phyloP scores from a whole-genome alignment of 2,329 filamentous ascomycete genomes.

The Penicillium concentricum region DNA sequence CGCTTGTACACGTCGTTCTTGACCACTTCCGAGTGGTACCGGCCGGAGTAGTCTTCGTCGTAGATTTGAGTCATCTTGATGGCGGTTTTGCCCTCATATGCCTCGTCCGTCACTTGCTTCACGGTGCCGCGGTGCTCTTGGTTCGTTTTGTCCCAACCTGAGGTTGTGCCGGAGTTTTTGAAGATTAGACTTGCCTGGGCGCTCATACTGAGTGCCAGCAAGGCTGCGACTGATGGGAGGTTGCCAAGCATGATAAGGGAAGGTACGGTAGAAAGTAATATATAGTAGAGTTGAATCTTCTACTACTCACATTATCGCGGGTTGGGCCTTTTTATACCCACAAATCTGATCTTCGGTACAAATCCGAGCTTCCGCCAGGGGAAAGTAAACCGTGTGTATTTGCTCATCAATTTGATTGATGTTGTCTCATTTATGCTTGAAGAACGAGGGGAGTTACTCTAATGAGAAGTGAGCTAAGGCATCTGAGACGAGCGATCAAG shows the following conservation, averaged over 20 bases:
- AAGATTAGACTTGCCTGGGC: conserved; percentile 18
- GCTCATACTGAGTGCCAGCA: not conserved
- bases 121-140: conserved; percentile 47
- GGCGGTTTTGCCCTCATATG: conserved; percentile 40
- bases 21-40: conserved; percentile 52
- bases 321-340: not conserved
- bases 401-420: not conserved
- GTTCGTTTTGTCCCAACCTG: conserved; percentile 44
- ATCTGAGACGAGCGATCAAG: not conserved
- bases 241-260: not conserved
- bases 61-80: conserved; percentile 47
- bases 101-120: conserved; percentile 43
- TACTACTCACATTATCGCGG: not conserved
- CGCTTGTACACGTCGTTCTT: conserved; percentile 47
- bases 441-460: not conserved
- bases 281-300: not conserved
- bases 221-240: not conserved
- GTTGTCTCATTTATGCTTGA: not conserved
- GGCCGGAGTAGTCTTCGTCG: conserved; percentile 43
- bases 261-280: not conserved
- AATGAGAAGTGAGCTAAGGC: not conserved
- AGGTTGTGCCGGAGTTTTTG: conserved; percentile 30
- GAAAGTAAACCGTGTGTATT: not conserved
- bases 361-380: not conserved
- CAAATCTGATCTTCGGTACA: not conserved